Conservation (phyloP, 1,139 yeast species). For the Yamadazyma trypodendri region DNA sequence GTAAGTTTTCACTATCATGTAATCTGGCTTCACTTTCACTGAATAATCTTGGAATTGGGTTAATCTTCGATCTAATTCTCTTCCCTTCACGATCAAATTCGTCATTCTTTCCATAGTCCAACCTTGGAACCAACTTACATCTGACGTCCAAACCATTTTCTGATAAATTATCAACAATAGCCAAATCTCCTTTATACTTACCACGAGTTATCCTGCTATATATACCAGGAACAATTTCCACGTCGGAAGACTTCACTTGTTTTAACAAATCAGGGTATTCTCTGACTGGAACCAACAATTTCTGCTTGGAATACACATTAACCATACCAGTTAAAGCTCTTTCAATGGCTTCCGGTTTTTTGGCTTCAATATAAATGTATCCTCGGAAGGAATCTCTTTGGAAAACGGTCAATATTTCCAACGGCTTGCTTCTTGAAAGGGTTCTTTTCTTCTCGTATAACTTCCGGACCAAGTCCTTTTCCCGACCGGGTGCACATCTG, state of each 20-base stretch:
- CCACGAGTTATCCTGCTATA: constrained; percentile 91
- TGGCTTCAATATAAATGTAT: constrained; percentile 90
- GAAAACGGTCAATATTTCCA: constrained; percentile 84
- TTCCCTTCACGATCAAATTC: constrained; percentile 58
- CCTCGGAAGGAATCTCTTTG: constrained; percentile 93
- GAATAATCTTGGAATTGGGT: constrained; percentile 85
- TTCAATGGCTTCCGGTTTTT: constrained; percentile 88
- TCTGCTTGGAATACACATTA: constrained; percentile 68
- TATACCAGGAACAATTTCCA: constrained; percentile 86
- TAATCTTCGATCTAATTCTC: constrained; percentile 52
- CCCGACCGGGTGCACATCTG: constrained; percentile 90
- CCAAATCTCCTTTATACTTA: constrained; percentile 88
- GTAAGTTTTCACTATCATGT: constrained; percentile 58
- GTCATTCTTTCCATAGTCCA: constrained; percentile 79
- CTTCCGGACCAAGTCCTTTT: constrained; percentile 84
- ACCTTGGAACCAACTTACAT: constrained; percentile 86
- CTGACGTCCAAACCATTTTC: constrained; percentile 94
- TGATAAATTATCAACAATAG: constrained; percentile 87
- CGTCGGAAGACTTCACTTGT: constrained; percentile 85
- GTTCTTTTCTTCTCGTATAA: constrained; percentile 77
- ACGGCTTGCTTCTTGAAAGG: constrained; percentile 59
- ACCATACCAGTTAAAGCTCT: constrained; percentile 87
- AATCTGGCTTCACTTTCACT: constrained; percentile 66
- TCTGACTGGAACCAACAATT: constrained; percentile 88
- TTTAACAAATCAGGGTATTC: constrained; percentile 92